Base-by-base conservation (phyloP, 352 stramenopile species). In the Pythium dissimile region DNA sequence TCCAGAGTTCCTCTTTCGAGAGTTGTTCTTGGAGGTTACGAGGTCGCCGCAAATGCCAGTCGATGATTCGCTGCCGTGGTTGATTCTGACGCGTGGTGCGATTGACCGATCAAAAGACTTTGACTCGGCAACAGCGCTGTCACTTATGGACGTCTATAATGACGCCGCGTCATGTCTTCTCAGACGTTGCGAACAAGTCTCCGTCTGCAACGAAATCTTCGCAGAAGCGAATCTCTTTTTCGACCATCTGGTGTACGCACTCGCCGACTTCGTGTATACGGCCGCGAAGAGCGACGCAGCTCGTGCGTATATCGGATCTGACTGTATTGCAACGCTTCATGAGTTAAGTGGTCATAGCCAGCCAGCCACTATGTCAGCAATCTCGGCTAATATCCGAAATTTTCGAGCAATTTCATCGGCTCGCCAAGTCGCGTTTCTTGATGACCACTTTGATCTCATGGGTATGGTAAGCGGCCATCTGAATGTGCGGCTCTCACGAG, bases 131-230 rank as follows among this genome's bases (percentile, higher is more conserved):
- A 16, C 26, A 0, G 21, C 80, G 3, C 44, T 92, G 2, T 84
- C 79, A 34, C 53, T 91, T 10, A 42, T 96, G 28, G 85, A 96
- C 35, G 55, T 88, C 18, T 97, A 97, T 68, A 95, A 96, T 45
- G 85, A 97, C 44, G 84, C 86, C 12, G 76, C 69, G 0, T 64
- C 73, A 28, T 59, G 42, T 16, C 73, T 79, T 2, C 50, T 96
- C 2, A 68, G 75, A 27, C 31, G 60, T n/a, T 54, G 89, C n/a
- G 75, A 76, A 44, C 72, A 81, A 48, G 76, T 88, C 37, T 80
- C 73, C 37, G 55, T 97, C 9, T 92, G 77, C 56, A 75, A 96
- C 45, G 89, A 97, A 66, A 75, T 86, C 7, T 68, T 93, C 55
- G 78, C 85, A 0, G 89, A 97, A 72, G 80, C 82, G 2, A 88